phyloP scores from a whole-genome alignment of 371 early-diverging fungal genomes.

The Thermomucor indicae-seudaticae region DNA sequence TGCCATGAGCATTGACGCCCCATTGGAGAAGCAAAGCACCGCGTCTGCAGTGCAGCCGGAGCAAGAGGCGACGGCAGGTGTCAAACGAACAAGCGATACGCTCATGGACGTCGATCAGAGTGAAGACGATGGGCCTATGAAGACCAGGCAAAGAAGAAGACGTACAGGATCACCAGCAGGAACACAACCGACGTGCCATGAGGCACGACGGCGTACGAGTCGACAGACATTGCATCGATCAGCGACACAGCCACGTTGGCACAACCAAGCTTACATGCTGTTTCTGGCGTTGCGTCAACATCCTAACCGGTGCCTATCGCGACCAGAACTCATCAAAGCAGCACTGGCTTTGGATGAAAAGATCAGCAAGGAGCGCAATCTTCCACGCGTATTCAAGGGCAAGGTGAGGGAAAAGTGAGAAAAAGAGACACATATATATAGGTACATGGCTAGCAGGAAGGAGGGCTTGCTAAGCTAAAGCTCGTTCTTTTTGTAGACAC shows the following conservation, averaged over 20 bases:
- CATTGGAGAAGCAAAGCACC: not conserved
- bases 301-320: slow-evolving; percentile 58
- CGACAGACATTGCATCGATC: slow-evolving; percentile 9
- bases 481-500: slow-evolving; percentile 50
- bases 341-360: slow-evolving; percentile 72
- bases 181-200: slow-evolving; percentile 2
- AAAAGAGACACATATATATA: not conserved
- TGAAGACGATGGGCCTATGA: not conserved
- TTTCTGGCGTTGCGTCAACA: slow-evolving; percentile 71
- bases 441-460: too few relatives aligned
- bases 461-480: not conserved
- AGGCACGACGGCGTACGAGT: slow-evolving; percentile 13
- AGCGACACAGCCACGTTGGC: slow-evolving; percentile 70
- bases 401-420: slow-evolving; percentile 51
- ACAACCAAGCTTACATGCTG: slow-evolving; percentile 79
- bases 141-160: slow-evolving; percentile 2
- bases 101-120: slow-evolving; percentile 5
- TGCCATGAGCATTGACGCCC: too few relatives aligned
- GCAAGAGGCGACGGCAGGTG: slow-evolving; percentile 6
- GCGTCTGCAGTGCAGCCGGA: not conserved
- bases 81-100: slow-evolving; percentile 7
- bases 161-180: slow-evolving; percentile 6
- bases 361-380: slow-evolving; percentile 63
- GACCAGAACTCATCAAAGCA: slow-evolving; percentile 67
- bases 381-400: slow-evolving; percentile 78